phyloP scores from a whole-genome alignment of 345 rosid genomes.

The Euphorbia peplus region DNA sequence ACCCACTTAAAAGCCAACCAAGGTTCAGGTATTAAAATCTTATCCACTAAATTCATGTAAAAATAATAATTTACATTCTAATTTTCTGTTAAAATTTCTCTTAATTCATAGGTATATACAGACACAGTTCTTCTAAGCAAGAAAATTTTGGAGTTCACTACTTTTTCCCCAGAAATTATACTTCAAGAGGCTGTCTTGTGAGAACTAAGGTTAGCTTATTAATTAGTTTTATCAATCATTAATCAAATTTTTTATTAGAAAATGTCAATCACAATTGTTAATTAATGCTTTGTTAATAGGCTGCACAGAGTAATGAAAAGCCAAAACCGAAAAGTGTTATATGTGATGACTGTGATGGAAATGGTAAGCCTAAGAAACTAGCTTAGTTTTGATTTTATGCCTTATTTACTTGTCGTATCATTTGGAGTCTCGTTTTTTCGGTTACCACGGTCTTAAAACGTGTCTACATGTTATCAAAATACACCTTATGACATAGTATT shows the following conservation, averaged over 20 bases:
- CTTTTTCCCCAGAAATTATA: background rate
- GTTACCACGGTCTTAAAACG: too few relatives aligned
- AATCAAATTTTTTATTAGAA: background rate
- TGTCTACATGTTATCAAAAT: too few relatives aligned
- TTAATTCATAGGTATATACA: conserved; percentile 15
- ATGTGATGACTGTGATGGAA: conserved; percentile 47
- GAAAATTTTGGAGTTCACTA: conserved; percentile 15
- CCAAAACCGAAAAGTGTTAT: conserved; percentile 44
- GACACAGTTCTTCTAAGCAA: background rate
- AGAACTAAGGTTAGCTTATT: conserved; percentile 25
- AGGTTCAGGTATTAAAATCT: conserved; percentile 19
- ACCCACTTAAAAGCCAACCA: conserved; percentile 8
- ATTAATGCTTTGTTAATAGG: conserved; percentile 23
- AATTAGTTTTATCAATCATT: background rate
- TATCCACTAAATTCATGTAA: background rate
- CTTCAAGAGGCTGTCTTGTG: conserved; percentile 5
- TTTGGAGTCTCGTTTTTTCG: background rate
- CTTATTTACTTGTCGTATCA: too few relatives aligned
- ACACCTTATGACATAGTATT: too few relatives aligned
- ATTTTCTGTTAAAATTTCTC: background rate
- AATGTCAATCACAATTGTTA: too few relatives aligned
- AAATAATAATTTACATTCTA: too few relatives aligned
- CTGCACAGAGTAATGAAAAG: conserved; percentile 27
- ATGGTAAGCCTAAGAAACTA: conserved; percentile 28
- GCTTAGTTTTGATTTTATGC: background rate